Percentiles rank a stretch among this genome's conserved stretches.
Evolutionary conservation across 768 basidiomycete genomes (phyloP).

Genomic region (Psilocybe azurescens): DNA sequence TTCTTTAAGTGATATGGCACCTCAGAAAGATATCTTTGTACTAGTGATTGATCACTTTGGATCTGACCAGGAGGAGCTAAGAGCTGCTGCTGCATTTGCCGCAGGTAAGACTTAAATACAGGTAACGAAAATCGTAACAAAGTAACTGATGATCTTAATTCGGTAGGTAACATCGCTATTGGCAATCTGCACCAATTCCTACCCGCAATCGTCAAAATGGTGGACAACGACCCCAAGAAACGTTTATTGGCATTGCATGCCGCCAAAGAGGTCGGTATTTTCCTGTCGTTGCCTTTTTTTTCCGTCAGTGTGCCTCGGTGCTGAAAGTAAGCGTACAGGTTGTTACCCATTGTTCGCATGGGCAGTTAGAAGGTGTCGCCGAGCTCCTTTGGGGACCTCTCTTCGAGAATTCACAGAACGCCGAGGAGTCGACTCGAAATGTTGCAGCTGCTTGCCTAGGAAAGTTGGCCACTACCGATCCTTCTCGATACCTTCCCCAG

Average conservation of each 20-base stretch:
- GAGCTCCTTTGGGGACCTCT: conserved; percentile 92
- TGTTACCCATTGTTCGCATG: conserved; percentile 87
- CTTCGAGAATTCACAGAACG: conserved; percentile 87
- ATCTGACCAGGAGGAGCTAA: conserved; percentile 82
- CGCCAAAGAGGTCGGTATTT: conserved; percentile 79
- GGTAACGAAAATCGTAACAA: neutral
- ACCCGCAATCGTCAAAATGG: conserved; percentile 80
- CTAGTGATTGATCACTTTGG: conserved; percentile 76
- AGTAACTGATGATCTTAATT: neutral
- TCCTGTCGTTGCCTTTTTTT: neutral
- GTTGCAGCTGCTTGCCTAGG: conserved; percentile 97
- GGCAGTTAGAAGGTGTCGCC: conserved; percentile 85
- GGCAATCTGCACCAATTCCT: conserved; percentile 90
- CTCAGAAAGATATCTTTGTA: conserved; percentile 79
- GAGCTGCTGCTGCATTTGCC: conserved; percentile 93
- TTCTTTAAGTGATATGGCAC: conserved; percentile 80
- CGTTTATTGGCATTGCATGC: conserved; percentile 89
- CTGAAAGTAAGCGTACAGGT: conserved; percentile 51
- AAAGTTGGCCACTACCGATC: conserved; percentile 91
- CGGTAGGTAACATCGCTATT: conserved; percentile 89
- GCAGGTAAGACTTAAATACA: conserved; percentile 58
- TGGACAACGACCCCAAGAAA: conserved; percentile 77
- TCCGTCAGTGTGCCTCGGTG: neutral
- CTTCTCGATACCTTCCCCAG: conserved; percentile 89
- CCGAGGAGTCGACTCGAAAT: conserved; percentile 92